Evolutionary conservation across 345 rosid genomes (phyloP).

Genomic region (Cardamine resedifolia): DNA sequence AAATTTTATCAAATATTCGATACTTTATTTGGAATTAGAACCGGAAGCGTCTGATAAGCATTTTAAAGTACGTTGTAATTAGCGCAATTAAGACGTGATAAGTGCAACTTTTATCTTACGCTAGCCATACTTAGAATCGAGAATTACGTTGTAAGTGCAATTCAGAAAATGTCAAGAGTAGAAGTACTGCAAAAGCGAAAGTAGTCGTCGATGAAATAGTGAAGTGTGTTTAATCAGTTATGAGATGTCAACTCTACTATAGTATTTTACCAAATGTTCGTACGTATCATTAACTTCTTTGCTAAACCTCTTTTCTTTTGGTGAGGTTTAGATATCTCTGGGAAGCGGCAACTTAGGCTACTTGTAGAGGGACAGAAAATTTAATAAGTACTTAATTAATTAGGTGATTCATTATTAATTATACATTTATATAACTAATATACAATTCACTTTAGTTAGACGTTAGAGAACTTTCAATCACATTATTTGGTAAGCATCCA

Average conservation of each 20-base stretch:
- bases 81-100: not conserved
- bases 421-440: not conserved
- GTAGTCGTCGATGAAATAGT: not conserved
- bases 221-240: not conserved
- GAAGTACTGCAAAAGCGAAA: not conserved
- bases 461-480: not conserved
- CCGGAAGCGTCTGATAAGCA: not conserved
- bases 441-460: not conserved
- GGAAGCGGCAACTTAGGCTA: not conserved
- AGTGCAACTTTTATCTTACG: not conserved
- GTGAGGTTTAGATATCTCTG: not conserved
- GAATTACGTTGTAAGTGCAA: not conserved
- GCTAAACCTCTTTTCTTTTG: not conserved
- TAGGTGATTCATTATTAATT: not conserved
- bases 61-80: not conserved
- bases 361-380: not conserved
- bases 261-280: not conserved
- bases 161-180: not conserved
- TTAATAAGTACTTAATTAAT: too few species aligned
- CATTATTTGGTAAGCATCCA: not conserved
- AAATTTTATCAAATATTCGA: not conserved
- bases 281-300: not conserved
- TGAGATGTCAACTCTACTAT: not conserved
- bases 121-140: not conserved
- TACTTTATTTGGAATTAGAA: not conserved